Percentiles rank a stretch among this genome's conserved stretches.
These are phyloP conservation scores for Bigelowiella natans DNA, from an alignment of 78 protist species.

Conservation along the genomic window DNA sequence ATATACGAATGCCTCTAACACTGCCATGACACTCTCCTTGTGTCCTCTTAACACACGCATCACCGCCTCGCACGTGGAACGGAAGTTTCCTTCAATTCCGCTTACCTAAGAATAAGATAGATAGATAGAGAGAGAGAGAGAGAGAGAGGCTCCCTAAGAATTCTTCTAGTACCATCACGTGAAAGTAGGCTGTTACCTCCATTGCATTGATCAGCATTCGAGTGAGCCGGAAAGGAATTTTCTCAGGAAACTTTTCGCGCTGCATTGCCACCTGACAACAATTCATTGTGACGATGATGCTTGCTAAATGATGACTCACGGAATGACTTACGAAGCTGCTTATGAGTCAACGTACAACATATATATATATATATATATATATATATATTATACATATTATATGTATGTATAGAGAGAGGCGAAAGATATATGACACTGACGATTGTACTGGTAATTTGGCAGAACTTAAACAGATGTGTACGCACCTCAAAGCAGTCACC, in stretches of 20 bases:
- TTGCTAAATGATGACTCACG: too few species aligned
- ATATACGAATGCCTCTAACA: constrained; percentile 98
- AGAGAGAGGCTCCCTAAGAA: not conserved
- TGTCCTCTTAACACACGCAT: constrained; percentile 83
- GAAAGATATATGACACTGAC: not conserved
- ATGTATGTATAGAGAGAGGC: not conserved
- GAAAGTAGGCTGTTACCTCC: constrained; percentile 67
- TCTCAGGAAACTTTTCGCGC: constrained; percentile 93
- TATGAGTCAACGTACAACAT: too few species aligned
- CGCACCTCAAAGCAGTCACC: constrained; percentile 94
- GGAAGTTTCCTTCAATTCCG: constrained; percentile 92
- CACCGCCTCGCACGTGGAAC: constrained; percentile 84
- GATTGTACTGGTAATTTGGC: not conserved
- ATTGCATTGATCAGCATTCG: constrained; percentile 94
- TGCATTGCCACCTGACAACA: constrained; percentile 68
- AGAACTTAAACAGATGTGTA: not conserved
- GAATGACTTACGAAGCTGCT: too few species aligned
- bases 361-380: not conserved
- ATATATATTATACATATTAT: not conserved
- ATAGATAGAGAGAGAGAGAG: not conserved
- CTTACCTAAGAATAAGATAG: not conserved
- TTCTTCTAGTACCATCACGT: not conserved
- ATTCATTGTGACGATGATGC: too few species aligned
- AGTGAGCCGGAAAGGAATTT: constrained; percentile 96
- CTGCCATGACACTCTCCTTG: constrained; percentile 91